phyloP scores from a whole-genome alignment of 768 basidiomycete genomes.

The Termitomyces sp. region DNA sequence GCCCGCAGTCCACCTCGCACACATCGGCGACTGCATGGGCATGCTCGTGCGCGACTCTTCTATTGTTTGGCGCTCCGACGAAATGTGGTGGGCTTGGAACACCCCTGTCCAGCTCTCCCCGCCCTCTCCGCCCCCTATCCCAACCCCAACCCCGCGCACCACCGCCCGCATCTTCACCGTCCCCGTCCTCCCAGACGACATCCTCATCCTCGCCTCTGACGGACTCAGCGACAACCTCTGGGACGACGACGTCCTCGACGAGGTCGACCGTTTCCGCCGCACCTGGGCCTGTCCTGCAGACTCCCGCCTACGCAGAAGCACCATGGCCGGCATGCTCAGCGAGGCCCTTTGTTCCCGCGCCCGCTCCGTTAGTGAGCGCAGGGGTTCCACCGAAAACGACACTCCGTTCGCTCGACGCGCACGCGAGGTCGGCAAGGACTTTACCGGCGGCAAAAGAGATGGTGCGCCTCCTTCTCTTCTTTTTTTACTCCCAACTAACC shows the following conservation, averaged over 20 bases:
- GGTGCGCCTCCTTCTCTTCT: conserved; percentile 34
- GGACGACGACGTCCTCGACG: conserved; percentile 84
- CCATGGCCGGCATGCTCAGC: conserved; percentile 63
- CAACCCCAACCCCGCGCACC: conserved; percentile 21
- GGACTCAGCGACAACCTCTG: conserved; percentile 85
- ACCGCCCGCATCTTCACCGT: conserved; percentile 68
- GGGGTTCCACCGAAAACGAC: conserved; percentile 28
- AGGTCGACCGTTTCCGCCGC: conserved; percentile 50
- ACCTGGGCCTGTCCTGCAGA: conserved; percentile 5
- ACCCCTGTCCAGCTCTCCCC: conserved; percentile 40
- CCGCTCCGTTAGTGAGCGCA: conserved; percentile 55
- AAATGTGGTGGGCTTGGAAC: conserved; percentile 84
- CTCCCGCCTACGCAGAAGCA: conserved; percentile 18
- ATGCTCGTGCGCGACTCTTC: conserved; percentile 77
- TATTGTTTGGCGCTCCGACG: conserved; percentile 81
- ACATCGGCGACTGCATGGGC: conserved; percentile 84
- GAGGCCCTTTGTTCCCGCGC: conserved; percentile 82
- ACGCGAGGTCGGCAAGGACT: conserved; percentile 62
- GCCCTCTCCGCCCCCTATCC: conserved; percentile 1
- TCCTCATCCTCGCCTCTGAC: conserved; percentile 77
- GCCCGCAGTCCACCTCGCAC: conserved; percentile 74
- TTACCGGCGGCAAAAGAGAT: conserved; percentile 81
- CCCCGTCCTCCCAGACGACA: conserved; percentile 65
- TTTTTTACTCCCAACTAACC: neutral
- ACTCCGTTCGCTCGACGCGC: conserved; percentile 86